A percentile compares a stretch with the other conserved stretches of the same genome.
These are phyloP conservation scores for Echium plantagineum DNA, from an alignment of 257 asterid species.

Conservation along the genomic window DNA sequence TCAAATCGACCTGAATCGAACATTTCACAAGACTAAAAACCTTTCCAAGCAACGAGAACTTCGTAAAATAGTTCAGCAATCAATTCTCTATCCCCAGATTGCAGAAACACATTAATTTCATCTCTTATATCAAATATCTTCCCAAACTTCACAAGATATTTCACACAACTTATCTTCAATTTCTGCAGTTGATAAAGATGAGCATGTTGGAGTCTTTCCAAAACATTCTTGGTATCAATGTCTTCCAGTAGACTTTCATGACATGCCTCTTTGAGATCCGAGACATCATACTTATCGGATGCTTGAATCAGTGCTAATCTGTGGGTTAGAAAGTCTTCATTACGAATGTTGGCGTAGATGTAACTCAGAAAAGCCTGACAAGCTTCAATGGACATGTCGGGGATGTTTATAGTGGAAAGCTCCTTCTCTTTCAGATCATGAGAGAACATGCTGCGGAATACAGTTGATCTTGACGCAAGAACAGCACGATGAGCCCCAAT, in stretches of 20 bases:
- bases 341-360: conserved; percentile 55
- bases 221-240: conserved; percentile 57
- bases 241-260: conserved; percentile 76
- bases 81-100: conserved; percentile 64
- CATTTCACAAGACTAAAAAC: conserved; percentile 29
- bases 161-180: conserved; percentile 63
- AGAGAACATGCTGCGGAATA: conserved; percentile 85
- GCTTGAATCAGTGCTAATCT: conserved; percentile 71
- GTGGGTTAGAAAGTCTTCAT: conserved; percentile 49
- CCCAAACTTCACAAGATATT: conserved; percentile 77
- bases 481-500: conserved; percentile 77
- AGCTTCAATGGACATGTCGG: conserved; percentile 79
- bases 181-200: conserved; percentile 55
- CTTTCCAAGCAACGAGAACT: conserved; percentile 80
- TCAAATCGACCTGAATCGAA: too few relatives aligned
- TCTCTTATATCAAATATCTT: conserved; percentile 66
- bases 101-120: conserved; percentile 51
- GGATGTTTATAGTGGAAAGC: conserved; percentile 47
- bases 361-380: conserved; percentile 67
- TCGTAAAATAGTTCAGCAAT: conserved; percentile 54
- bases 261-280: conserved; percentile 74
- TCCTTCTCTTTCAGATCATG: conserved; percentile 85
- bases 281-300: conserved; percentile 69
- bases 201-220: conserved; percentile 82
- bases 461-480: conserved; percentile 86